Evolutionary conservation across 352 stramenopile species (phyloP).

Genomic region (Pythium vanterpoolii): DNA sequence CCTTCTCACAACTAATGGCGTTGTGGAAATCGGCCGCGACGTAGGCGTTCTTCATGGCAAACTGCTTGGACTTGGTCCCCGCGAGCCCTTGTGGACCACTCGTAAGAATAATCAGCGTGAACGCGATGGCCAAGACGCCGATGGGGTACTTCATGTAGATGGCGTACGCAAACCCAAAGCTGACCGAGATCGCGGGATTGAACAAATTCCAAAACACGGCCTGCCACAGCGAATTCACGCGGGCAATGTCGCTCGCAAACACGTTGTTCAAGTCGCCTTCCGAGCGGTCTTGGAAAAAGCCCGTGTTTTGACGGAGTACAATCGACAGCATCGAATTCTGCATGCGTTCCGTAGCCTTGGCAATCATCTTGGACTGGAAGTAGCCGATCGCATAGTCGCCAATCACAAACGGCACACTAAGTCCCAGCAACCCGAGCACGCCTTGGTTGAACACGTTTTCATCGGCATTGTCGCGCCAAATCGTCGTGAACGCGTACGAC

Average conservation of each 20-base stretch:
- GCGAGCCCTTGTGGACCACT: conserved; percentile 82
- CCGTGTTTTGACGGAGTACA: conserved; percentile 73
- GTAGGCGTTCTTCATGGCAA: conserved; percentile 85
- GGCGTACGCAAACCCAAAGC: conserved; percentile 83
- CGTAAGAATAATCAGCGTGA: conserved; percentile 76
- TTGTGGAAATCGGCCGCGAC: conserved; percentile 88
- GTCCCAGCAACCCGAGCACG: conserved; percentile 66
- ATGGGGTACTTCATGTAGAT: conserved; percentile 81
- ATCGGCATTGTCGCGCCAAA: conserved; percentile 34
- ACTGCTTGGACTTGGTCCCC: conserved; percentile 79
- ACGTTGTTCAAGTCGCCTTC: conserved; percentile 88
- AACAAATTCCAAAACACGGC: conserved; percentile 88
- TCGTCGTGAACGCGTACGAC: conserved; percentile 62
- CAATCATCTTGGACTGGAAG: conserved; percentile 91
- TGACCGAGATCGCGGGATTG: conserved; percentile 71
- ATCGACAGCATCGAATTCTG: conserved; percentile 72
- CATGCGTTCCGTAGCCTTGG: conserved; percentile 79
- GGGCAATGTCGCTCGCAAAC: conserved; percentile 82
- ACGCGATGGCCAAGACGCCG: conserved; percentile 80
- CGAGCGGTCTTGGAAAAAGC: conserved; percentile 81
- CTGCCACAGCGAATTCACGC: conserved; percentile 86
- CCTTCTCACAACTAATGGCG: conserved; percentile 80
- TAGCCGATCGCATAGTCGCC: conserved; percentile 85
- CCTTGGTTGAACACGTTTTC: conserved; percentile 58
- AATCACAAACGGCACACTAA: conserved; percentile 82